Percentiles rank a stretch among this genome's conserved stretches.
These are phyloP conservation scores for Brassica rapa DNA, from an alignment of 345 rosid genomes.

Conservation along the genomic window DNA sequence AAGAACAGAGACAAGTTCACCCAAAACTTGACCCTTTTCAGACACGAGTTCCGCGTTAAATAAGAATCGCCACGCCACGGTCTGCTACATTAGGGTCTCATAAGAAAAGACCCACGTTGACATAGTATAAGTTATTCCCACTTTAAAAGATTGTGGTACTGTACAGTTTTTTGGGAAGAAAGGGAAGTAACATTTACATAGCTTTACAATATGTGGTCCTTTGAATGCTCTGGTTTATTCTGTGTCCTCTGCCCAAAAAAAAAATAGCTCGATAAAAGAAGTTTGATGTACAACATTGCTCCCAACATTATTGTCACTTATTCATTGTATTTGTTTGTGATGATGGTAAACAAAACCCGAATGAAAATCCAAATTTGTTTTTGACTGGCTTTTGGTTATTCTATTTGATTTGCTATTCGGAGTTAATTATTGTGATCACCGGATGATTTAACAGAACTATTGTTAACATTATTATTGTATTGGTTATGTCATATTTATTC, in stretches of 20 bases:
- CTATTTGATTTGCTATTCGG: no score
- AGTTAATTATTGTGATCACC: no score
- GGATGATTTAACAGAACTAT: no score
- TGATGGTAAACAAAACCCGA: conserved; percentile 17
- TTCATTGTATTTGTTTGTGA: conserved; percentile 36
- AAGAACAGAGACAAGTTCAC: conserved; percentile 98
- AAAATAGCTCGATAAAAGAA: neutral
- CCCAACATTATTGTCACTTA: conserved; percentile 22
- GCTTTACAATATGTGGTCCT: conserved; percentile 17
- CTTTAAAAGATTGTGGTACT: conserved; percentile 17
- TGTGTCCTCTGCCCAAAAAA: no score
- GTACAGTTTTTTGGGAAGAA: conserved; percentile 34
- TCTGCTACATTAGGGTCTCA: conserved; percentile 36
- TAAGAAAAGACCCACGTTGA: conserved; percentile 32
- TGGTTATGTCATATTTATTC: no score
- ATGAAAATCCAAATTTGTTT: conserved; percentile 11
- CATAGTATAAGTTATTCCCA: conserved; percentile 8
- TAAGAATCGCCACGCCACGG: conserved; percentile 35
- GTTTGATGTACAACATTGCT: conserved; percentile 1
- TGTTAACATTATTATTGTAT: no score
- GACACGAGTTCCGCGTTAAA: conserved; percentile 88
- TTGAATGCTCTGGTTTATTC: no score
- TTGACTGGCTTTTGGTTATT: neutral
- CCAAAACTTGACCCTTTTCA: conserved; percentile 81
- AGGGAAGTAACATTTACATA: conserved; percentile 11